phyloP scores from a whole-genome alignment of 371 early-diverging fungal species.

The Nosema muscidifuracis region DNA sequence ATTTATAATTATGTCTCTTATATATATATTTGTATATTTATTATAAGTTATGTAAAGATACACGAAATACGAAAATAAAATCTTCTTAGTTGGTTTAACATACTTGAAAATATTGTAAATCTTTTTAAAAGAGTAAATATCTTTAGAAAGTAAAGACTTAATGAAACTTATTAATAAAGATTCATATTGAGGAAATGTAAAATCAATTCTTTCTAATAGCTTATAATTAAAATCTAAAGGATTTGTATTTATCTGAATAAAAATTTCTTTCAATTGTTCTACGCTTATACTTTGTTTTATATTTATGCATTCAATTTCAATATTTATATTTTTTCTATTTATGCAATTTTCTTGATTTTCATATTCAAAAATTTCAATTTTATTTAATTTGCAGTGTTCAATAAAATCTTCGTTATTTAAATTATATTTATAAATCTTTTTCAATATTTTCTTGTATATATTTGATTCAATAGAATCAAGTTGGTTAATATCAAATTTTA shows the following conservation, averaged over 20 bases:
- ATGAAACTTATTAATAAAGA: background rate
- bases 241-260: background rate
- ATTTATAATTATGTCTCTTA: background rate
- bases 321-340: background rate
- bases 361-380: background rate
- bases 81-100: background rate
- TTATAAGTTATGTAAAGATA: background rate
- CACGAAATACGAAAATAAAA: background rate
- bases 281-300: background rate
- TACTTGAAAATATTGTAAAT: background rate
- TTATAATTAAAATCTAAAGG: background rate
- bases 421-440: constrained; percentile 13
- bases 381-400: background rate
- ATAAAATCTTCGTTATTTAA: constrained; percentile 2
- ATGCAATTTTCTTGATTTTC: background rate
- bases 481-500: background rate
- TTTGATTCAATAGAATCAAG: background rate
- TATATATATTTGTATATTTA: background rate
- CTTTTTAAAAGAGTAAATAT: background rate
- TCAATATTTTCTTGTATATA: constrained; percentile 8
- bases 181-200: background rate
- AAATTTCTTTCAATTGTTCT: background rate
- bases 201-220: background rate
- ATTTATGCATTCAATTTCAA: background rate
- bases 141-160: constrained; percentile 1